Conservation (phyloP, 805 yeast genomes). For the Candida maltosa region DNA sequence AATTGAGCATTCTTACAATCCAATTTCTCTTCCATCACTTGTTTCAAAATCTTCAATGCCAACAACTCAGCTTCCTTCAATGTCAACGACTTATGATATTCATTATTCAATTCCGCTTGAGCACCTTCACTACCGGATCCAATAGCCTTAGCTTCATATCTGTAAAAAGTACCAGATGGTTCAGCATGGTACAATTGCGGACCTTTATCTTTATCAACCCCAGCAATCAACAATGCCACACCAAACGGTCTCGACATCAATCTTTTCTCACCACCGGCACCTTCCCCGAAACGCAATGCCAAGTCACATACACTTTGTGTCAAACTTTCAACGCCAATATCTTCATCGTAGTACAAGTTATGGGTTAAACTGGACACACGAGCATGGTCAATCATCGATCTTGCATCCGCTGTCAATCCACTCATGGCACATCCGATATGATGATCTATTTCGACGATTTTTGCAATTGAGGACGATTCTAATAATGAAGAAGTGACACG, state of each 20-base stretch:
- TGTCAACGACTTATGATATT: constrained; percentile 89
- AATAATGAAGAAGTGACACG: constrained; percentile 89
- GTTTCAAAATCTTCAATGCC: constrained; percentile 85
- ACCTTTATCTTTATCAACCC: constrained; percentile 87
- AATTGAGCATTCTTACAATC: constrained; percentile 94
- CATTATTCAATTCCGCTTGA: constrained; percentile 94
- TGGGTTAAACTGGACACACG: constrained; percentile 87
- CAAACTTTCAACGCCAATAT: constrained; percentile 85
- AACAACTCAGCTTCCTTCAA: constrained; percentile 89
- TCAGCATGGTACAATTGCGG: constrained; percentile 98
- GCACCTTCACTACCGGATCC: constrained; percentile 99
- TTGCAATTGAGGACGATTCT: constrained; percentile 92
- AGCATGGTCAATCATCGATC: constrained; percentile 98
- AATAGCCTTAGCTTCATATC: constrained; percentile 97
- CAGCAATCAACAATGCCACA: constrained; percentile 94
- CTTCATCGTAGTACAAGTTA: constrained; percentile 85
- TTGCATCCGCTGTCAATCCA: constrained; percentile 97
- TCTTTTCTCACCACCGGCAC: constrained; percentile 92
- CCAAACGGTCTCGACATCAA: constrained; percentile 98
- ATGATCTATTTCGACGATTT: constrained; percentile 88
- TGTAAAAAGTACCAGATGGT: constrained; percentile 96
- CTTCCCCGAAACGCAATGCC: constrained; percentile 95
- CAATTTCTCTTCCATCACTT: constrained; percentile 98
- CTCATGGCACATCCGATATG: constrained; percentile 99
- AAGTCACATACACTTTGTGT: constrained; percentile 97